phyloP scores from a whole-genome alignment of 2,329 filamentous ascomycete genomes.

The Penicillium occitanis region DNA sequence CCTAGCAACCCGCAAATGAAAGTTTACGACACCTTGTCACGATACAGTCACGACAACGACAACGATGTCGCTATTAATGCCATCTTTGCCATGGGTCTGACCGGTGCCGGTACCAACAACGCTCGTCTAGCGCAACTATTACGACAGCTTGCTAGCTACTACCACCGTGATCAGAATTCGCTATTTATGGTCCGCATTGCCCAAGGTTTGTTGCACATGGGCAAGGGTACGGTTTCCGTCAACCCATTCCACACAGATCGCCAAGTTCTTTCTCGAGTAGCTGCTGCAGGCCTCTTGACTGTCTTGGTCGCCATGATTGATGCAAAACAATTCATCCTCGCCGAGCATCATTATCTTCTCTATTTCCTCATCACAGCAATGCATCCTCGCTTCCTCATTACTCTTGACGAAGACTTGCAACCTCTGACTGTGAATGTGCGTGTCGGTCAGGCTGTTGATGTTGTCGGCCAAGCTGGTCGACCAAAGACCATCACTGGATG shows the following conservation, averaged over 20 bases:
- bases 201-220: constrained; percentile 96
- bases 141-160: constrained; percentile 93
- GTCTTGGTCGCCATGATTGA: constrained; percentile 94
- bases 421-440: constrained; percentile 94
- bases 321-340: constrained; percentile 78
- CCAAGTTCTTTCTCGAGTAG: constrained; percentile 88
- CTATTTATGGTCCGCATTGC: constrained; percentile 99
- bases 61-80: constrained; percentile 97
- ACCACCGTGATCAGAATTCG: constrained; percentile 92
- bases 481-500: constrained; percentile 99
- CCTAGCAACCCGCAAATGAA: constrained; percentile 99
- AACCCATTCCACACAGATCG: constrained; percentile 99
- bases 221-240: constrained; percentile 92
- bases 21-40: constrained; percentile 94
- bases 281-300: constrained; percentile 82
- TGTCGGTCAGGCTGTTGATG: constrained; percentile 95
- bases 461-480: constrained; percentile 92
- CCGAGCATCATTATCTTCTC: constrained; percentile 82
- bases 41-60: constrained; percentile 98
- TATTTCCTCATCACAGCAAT: constrained; percentile 97
- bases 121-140: constrained; percentile 92
- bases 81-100: constrained; percentile 97
- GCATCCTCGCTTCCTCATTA: constrained; percentile 94
- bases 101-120: constrained; percentile 97
- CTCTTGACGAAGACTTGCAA: constrained; percentile 89